phyloP scores from a whole-genome alignment of 2,329 filamentous ascomycete genomes.

The Endoconidiophora polonica region DNA sequence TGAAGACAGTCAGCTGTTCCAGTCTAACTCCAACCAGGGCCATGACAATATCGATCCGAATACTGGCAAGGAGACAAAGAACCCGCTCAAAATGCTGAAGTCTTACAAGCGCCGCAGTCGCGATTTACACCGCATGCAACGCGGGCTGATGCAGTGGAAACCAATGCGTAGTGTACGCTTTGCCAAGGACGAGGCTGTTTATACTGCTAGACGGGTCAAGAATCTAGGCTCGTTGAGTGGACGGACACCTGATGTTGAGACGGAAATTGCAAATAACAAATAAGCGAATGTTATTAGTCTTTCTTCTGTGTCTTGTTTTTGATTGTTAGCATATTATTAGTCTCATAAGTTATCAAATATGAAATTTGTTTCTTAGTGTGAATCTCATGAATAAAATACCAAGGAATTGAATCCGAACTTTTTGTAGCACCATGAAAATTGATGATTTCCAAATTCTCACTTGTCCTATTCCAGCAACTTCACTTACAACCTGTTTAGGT shows the following conservation, averaged over 20 bases:
- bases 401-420: not conserved
- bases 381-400: no score
- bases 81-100: constrained; percentile 40
- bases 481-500: not conserved
- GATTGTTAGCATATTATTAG: not conserved
- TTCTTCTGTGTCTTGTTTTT: not conserved
- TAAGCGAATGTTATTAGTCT: not conserved
- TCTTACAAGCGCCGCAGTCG: constrained; percentile 52
- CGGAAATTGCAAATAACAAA: constrained; percentile 28
- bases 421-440: not conserved
- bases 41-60: constrained; percentile 17
- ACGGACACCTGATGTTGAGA: constrained; percentile 76
- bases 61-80: constrained; percentile 26
- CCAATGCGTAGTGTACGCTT: constrained; percentile 75
- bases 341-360: not conserved
- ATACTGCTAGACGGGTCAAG: constrained; percentile 57
- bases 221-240: constrained; percentile 64
- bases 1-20: constrained; percentile 29
- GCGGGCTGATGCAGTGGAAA: constrained; percentile 89
- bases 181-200: constrained; percentile 73
- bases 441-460: not conserved
- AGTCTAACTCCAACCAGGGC: constrained; percentile 17
- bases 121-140: constrained; percentile 67
- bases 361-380: not conserved
- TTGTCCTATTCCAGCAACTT: not conserved